Conservation (phyloP, 805 yeast species). For the Candida wancherniae region DNA sequence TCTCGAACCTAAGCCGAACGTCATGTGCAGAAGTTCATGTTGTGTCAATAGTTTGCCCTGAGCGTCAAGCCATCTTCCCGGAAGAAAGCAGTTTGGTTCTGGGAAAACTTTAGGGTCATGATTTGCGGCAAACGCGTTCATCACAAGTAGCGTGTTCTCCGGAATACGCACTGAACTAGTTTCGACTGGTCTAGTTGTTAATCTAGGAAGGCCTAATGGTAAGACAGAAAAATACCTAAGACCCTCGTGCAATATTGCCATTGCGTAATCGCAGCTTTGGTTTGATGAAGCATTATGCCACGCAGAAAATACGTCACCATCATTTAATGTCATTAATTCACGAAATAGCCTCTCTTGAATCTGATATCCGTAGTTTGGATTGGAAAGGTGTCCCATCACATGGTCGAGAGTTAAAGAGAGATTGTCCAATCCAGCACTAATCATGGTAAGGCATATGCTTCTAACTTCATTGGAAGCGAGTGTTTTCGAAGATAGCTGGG, state of each 20-base stretch:
- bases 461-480: conserved; percentile 38
- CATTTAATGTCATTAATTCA: conserved; percentile 5
- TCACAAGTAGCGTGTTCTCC: conserved; percentile 47
- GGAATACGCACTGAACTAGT: conserved; percentile 47
- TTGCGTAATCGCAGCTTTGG: conserved; percentile 43
- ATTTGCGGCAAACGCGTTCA: conserved; percentile 70
- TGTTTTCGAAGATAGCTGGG: neutral
- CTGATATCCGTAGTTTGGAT: conserved; percentile 29
- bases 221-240: conserved; percentile 59
- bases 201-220: conserved; percentile 63
- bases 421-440: conserved; percentile 76
- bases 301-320: conserved; percentile 15
- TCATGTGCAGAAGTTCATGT: conserved; percentile 33
- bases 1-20: conserved; percentile 70
- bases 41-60: conserved; percentile 13
- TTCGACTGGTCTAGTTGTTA: conserved; percentile 47
- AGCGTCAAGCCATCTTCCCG: conserved; percentile 47
- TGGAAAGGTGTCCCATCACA: conserved; percentile 55
- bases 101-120: conserved; percentile 47
- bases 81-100: conserved; percentile 45
- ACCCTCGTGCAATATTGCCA: conserved; percentile 60
- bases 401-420: conserved; percentile 60
- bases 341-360: conserved; percentile 43
- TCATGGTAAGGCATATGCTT: conserved; percentile 67
- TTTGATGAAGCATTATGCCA: conserved; percentile 23